These are phyloP conservation scores for Aureobasidium vineae DNA, from an alignment of 2,329 filamentous ascomycete genomes.

Conservation along the genomic window DNA sequence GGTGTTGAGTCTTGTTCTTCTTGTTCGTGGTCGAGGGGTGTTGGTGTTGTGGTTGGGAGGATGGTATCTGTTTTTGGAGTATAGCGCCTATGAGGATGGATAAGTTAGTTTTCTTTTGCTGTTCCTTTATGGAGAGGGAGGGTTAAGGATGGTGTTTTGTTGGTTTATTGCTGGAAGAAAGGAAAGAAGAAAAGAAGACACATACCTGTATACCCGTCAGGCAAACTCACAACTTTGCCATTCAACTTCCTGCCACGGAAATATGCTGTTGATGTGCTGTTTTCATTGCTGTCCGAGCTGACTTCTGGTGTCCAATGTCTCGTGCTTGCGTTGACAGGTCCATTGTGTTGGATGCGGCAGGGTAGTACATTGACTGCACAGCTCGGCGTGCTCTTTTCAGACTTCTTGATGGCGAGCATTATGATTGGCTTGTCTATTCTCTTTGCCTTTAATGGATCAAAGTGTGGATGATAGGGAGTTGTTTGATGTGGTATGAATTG, in stretches of 20 bases:
- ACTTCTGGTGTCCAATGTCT: constrained; percentile 67
- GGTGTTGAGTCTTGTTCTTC: constrained; percentile 43
- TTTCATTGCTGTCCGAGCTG: not conserved
- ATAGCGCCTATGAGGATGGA: constrained; percentile 25
- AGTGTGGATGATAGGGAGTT: not conserved
- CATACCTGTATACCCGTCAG: constrained; percentile 64
- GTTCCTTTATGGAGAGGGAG: no score
- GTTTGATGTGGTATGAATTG: not conserved
- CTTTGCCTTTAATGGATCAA: not conserved
- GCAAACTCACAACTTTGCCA: constrained; percentile 65
- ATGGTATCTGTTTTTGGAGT: constrained; percentile 33
- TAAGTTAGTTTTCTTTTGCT: not conserved
- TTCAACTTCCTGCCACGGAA: constrained; percentile 78
- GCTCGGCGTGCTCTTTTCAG: constrained; percentile 29
- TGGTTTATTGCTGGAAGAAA: not conserved
- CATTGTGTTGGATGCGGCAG: constrained; percentile 75
- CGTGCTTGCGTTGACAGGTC: constrained; percentile 61
- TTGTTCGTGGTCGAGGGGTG: constrained; percentile 29
- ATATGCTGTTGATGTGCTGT: constrained; percentile 56
- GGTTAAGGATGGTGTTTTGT: not conserved
- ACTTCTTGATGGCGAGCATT: constrained; percentile 47
- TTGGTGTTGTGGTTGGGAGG: constrained; percentile 19
- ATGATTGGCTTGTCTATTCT: not conserved
- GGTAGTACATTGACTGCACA: constrained; percentile 71
- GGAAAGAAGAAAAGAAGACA: not conserved